phyloP scores from a whole-genome alignment of 768 basidiomycete species.

The Rhodotorula babjevae region DNA sequence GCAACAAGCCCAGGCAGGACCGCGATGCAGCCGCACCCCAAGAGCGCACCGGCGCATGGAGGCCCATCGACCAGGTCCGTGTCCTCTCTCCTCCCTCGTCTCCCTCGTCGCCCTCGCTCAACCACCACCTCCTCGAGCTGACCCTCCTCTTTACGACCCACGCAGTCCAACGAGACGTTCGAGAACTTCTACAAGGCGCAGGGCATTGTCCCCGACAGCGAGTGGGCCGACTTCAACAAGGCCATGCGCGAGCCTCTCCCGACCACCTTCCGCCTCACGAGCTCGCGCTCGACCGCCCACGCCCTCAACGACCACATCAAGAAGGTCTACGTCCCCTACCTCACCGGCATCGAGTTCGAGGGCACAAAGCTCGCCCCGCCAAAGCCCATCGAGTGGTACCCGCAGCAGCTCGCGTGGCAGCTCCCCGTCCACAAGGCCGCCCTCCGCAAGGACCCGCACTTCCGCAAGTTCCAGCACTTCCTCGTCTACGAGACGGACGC shows the following conservation, averaged over 20 bases:
- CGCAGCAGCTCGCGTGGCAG: conserved; percentile 92
- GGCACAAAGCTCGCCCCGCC: conserved; percentile 72
- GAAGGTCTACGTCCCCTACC: conserved; percentile 67
- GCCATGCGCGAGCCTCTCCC: conserved; percentile 69
- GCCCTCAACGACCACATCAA: conserved; percentile 74
- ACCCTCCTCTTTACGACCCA: too few species aligned
- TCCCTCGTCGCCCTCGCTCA: too few species aligned
- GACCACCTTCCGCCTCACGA: conserved; percentile 88
- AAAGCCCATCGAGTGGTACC: conserved; percentile 85
- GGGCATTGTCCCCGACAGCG: conserved; percentile 62
- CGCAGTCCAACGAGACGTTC: conserved; percentile 46
- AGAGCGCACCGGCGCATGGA: conserved; percentile 5
- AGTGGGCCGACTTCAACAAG: conserved; percentile 72
- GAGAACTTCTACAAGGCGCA: conserved; percentile 58
- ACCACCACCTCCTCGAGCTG: too few species aligned
- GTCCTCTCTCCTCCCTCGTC: neutral
- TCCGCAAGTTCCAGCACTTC: conserved; percentile 92
- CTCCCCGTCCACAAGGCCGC: conserved; percentile 85
- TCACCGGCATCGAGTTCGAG: conserved; percentile 70
- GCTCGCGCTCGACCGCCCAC: conserved; percentile 64
- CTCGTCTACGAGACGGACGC: conserved; percentile 97
- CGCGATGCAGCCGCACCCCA: conserved; percentile 5
- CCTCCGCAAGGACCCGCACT: conserved; percentile 77
- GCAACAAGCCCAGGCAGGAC: neutral
- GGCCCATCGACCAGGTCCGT: conserved; percentile 11